Evolutionary conservation across 495 filamentous ascomycete genomes (phyloP).

Genomic region (Talaromyces borbonicus): DNA sequence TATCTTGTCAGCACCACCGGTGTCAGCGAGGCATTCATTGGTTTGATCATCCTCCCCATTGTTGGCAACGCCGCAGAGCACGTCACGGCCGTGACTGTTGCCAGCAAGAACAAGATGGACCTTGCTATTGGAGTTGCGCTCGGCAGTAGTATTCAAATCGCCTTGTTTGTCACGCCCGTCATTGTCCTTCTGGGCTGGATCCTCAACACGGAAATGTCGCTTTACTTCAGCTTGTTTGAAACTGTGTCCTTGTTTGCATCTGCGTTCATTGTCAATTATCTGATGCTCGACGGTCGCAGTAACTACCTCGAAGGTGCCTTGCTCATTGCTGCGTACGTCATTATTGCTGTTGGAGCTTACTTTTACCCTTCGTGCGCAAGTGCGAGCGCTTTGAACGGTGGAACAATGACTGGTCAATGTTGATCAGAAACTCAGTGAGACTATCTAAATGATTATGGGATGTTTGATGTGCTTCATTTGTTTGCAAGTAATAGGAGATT

Average conservation of each 20-base stretch:
- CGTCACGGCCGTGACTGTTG: slow-evolving; percentile 80
- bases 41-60: slow-evolving; percentile 80
- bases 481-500: no score
- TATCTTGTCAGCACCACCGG: slow-evolving; percentile 53
- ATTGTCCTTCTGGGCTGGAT: slow-evolving; percentile 86
- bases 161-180: slow-evolving; percentile 81
- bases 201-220: slow-evolving; percentile 69
- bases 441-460: not conserved
- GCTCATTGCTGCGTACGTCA: slow-evolving; percentile 73
- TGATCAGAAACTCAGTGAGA: not conserved
- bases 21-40: slow-evolving; percentile 73
- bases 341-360: slow-evolving; percentile 59
- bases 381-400: slow-evolving; percentile 30
- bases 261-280: slow-evolving; percentile 80
- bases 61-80: slow-evolving; percentile 91
- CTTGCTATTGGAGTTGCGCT: slow-evolving; percentile 84
- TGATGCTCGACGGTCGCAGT: slow-evolving; percentile 75
- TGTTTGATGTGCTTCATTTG: not conserved
- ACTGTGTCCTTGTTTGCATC: slow-evolving; percentile 79
- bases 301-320: slow-evolving; percentile 86
- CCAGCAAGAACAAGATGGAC: slow-evolving; percentile 95
- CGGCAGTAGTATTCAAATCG: slow-evolving; percentile 75
- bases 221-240: slow-evolving; percentile 91
- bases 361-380: slow-evolving; percentile 48
- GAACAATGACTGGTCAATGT: slow-evolving; percentile 2